Evolutionary conservation across 192 early-diverging fungal genomes (phyloP).

Genomic region (Coemansia sp.): DNA sequence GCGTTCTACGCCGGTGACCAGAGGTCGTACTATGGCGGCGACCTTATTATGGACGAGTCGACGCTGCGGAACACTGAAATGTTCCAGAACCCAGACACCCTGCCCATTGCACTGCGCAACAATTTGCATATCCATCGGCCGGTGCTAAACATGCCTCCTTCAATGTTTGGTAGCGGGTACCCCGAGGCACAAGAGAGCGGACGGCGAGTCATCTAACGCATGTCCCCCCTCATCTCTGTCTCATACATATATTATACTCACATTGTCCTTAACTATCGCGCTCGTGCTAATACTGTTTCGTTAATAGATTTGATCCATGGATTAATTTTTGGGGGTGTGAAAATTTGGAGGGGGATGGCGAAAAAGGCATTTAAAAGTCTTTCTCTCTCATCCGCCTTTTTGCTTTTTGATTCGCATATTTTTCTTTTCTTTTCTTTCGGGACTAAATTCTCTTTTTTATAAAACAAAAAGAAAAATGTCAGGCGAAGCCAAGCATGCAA

Average conservation of each 20-base stretch:
- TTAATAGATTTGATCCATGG: not conserved
- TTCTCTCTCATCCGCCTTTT: no score
- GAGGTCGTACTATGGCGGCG: slow-evolving; percentile 18
- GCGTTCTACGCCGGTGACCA: slow-evolving; percentile 8
- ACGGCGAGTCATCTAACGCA: slow-evolving; percentile 21
- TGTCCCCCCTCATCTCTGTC: no score
- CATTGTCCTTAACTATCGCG: not conserved
- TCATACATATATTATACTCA: slow-evolving; percentile 1
- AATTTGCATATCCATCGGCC: slow-evolving; percentile 44
- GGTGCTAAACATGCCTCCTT: slow-evolving; percentile 21
- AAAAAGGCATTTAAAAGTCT: no score
- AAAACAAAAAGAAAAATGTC: slow-evolving; percentile 9
- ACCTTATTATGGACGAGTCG: slow-evolving; percentile 3
- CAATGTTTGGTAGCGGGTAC: slow-evolving; percentile 21
- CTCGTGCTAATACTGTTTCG: not conserved
- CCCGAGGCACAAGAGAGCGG: slow-evolving; percentile 4
- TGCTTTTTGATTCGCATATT: no score
- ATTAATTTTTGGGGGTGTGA: no score
- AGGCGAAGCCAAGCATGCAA: slow-evolving; percentile 29
- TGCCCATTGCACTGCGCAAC: slow-evolving; percentile 36
- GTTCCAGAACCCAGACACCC: slow-evolving; percentile 24
- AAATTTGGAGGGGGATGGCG: no score
- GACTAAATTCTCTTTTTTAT: not conserved
- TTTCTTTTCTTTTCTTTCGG: no score
- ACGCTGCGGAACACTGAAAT: slow-evolving; percentile 19